Conservation (phyloP, 2,329 filamentous ascomycete genomes). For the Arthrocladium fulminans region DNA sequence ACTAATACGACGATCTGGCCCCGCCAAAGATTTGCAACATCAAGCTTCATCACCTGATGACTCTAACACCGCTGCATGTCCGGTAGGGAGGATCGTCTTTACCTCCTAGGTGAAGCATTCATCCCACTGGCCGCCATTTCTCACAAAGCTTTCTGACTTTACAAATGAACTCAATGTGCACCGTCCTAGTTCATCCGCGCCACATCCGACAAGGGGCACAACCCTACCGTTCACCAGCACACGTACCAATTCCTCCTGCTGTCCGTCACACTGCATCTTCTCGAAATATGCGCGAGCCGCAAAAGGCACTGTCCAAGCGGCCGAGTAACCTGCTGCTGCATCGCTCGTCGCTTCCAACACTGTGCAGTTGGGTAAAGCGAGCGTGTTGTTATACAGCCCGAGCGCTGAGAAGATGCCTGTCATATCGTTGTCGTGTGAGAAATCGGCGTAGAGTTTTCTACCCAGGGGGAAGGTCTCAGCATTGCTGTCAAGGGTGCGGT, state of each 20-base stretch:
- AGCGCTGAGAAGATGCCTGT: too few species aligned
- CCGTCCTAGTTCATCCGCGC: background rate
- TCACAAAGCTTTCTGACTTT: background rate
- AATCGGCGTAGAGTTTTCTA: too few species aligned
- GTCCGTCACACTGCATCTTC: constrained; percentile 61
- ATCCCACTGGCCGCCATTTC: background rate
- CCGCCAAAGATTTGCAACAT: too few species aligned
- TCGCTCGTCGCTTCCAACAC: constrained; percentile 28
- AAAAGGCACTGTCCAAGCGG: constrained; percentile 75
- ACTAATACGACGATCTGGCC: too few species aligned
- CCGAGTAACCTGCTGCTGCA: constrained; percentile 59
- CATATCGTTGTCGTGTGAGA: too few species aligned
- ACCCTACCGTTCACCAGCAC: background rate
- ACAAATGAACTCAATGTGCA: background rate
- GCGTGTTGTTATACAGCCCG: background rate
- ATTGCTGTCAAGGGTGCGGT: too few species aligned
- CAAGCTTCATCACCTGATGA: too few species aligned
- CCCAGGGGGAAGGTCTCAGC: too few species aligned
- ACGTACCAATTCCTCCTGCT: background rate
- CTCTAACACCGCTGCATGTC: background rate
- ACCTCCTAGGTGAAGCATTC: background rate
- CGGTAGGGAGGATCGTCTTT: background rate
- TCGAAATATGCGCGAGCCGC: constrained; percentile 74
- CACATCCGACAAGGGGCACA: background rate
- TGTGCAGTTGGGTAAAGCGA: background rate